Evolutionary conservation across 768 basidiomycete genomes (phyloP).

Genomic region (Mycena pura): DNA sequence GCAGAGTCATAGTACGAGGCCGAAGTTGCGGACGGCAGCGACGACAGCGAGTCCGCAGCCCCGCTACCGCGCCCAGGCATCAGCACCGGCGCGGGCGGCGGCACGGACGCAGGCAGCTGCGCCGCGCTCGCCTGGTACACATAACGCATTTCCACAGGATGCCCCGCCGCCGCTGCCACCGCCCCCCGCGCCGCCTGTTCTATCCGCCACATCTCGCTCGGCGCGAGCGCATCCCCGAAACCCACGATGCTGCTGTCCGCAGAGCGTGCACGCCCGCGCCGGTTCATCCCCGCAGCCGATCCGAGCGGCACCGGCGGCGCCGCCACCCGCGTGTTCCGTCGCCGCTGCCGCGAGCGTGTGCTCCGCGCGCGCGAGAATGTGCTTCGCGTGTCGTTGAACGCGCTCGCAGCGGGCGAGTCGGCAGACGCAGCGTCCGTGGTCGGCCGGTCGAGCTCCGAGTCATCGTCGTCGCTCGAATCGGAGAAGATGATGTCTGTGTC

Average conservation of each 20-base stretch:
- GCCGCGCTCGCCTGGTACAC: slow-evolving; percentile 17
- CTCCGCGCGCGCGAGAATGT: slow-evolving; percentile 25
- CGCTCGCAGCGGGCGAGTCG: slow-evolving; percentile 10
- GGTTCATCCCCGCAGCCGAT: slow-evolving; percentile 18
- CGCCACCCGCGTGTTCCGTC: slow-evolving; percentile 21
- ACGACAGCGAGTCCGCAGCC: neutral
- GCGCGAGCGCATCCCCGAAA: slow-evolving; percentile 19
- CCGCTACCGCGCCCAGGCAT: slow-evolving; percentile 1
- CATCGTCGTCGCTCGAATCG: slow-evolving; percentile 22
- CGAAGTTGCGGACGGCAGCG: neutral
- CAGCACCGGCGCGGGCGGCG: slow-evolving; percentile 16
- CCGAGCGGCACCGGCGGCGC: slow-evolving; percentile 25
- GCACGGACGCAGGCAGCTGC: slow-evolving; percentile 22
- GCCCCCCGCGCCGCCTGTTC: slow-evolving; percentile 18
- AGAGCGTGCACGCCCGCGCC: slow-evolving; percentile 11
- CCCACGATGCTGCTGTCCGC: slow-evolving; percentile 25
- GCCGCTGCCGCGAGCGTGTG: neutral
- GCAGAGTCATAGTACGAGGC: too few relatives aligned
- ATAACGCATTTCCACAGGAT: slow-evolving; percentile 21
- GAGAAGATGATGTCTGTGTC: slow-evolving; percentile 20
- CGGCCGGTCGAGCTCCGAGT: neutral
- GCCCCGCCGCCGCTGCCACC: neutral
- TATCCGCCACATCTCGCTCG: slow-evolving; percentile 24
- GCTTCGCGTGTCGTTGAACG: slow-evolving; percentile 21
- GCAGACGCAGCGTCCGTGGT: neutral